phyloP scores from a whole-genome alignment of 75 land plant species.

The Picea sitchensis region DNA sequence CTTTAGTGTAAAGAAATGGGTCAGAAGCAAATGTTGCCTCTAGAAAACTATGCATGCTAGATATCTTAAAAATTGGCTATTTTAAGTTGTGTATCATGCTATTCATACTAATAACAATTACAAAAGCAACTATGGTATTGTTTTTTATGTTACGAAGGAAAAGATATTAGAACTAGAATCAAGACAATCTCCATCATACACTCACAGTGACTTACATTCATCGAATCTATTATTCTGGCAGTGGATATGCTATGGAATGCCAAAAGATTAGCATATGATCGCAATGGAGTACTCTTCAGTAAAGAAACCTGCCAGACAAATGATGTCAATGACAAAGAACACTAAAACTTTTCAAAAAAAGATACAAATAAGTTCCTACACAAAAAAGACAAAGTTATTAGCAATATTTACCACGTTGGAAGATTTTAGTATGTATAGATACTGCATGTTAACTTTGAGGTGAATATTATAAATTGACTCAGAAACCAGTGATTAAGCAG shows the following conservation, averaged over 20 bases:
- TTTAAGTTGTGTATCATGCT: neutral
- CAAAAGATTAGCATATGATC: conserved; percentile 66
- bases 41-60: conserved; percentile 4
- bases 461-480: neutral
- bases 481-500: neutral
- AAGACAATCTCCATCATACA: neutral
- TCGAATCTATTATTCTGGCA: conserved; percentile 41
- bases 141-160: conserved; percentile 2
- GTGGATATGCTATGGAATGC: conserved; percentile 47
- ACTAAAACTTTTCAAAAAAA: neutral
- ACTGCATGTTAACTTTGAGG: neutral
- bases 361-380: neutral
- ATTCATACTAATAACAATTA: neutral
- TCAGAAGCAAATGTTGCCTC: neutral
- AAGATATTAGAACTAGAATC: neutral
- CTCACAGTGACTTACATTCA: conserved; percentile 39
- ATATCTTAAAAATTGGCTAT: neutral
- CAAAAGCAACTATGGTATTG: neutral
- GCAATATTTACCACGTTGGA: neutral
- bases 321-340: neutral
- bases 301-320: conserved; percentile 56
- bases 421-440: neutral
- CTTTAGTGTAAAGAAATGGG: neutral
- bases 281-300: conserved; percentile 80
- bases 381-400: neutral